Evolutionary conservation across 306 rosid species (phyloP).

Genomic region (Trifolium dubium): DNA sequence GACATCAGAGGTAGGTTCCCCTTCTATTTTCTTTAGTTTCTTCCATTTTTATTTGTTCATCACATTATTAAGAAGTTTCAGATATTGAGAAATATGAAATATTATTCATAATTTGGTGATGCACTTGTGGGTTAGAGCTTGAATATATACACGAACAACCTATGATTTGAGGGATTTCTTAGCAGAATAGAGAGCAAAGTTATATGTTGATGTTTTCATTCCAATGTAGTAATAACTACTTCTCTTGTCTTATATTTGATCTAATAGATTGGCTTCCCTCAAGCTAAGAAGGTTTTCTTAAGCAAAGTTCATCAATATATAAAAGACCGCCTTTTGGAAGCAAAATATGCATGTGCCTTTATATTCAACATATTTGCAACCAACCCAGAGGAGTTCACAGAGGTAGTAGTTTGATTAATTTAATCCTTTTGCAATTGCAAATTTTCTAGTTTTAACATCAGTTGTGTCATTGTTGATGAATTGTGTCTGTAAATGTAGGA

Average conservation of each 20-base stretch:
- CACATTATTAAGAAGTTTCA: constrained; percentile 24
- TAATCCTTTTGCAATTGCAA: constrained; percentile 35
- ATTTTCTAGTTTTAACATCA: constrained; percentile 23
- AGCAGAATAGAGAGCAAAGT: constrained; percentile 6
- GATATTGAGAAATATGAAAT: constrained; percentile 1
- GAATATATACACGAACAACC: not conserved
- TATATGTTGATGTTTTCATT: constrained; percentile 36
- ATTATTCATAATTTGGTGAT: constrained; percentile 5
- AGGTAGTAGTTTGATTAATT: constrained; percentile 60
- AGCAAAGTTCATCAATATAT: constrained; percentile 88
- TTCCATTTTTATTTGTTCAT: constrained; percentile 36
- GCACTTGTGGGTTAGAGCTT: constrained; percentile 15
- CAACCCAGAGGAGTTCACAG: constrained; percentile 64
- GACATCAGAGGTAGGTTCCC: constrained; percentile 66
- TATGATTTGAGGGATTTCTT: constrained; percentile 13
- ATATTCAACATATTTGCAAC: constrained; percentile 62
- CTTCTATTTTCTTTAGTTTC: constrained; percentile 35
- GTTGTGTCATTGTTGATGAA: constrained; percentile 38
- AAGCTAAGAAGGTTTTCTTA: constrained; percentile 79
- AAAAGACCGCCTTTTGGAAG: constrained; percentile 80
- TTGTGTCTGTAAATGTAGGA: constrained; percentile 58
- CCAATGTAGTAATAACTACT: constrained; percentile 36
- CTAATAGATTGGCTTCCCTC: constrained; percentile 76
- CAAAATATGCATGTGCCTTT: constrained; percentile 89
- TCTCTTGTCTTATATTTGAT: constrained; percentile 44